Evolutionary conservation across 495 filamentous ascomycete species (phyloP).

Genomic region (Staphylotrichum longicolle): DNA sequence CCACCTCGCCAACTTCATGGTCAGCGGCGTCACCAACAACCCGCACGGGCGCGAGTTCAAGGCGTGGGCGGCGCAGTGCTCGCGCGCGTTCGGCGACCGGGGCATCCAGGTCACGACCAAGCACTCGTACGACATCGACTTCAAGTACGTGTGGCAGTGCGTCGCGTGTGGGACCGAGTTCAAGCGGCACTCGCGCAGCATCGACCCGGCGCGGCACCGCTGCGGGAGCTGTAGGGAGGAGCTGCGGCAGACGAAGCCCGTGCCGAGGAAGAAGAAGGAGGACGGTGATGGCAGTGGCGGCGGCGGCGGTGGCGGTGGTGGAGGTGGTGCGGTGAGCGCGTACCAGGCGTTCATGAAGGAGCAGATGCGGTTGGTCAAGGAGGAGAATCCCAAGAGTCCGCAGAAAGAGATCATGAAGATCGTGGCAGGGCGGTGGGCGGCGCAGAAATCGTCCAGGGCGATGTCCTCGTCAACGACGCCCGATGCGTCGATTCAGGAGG

Average conservation of each 20-base stretch:
- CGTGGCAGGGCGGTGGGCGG: conserved; percentile 50
- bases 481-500: conserved; percentile 10
- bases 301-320: background rate
- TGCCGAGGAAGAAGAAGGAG: conserved; percentile 51
- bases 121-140: conserved; percentile 82
- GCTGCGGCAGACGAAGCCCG: conserved; percentile 76
- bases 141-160: conserved; percentile 87
- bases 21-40: conserved; percentile 62
- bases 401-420: conserved; percentile 66
- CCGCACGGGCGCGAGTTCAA: conserved; percentile 87
- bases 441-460: conserved; percentile 22
- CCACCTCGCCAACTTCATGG: conserved; percentile 85
- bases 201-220: conserved; percentile 60
- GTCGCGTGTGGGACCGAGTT: conserved; percentile 62
- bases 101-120: conserved; percentile 76
- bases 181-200: conserved; percentile 78
- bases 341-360: conserved; percentile 70
- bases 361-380: conserved; percentile 56
- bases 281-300: background rate
- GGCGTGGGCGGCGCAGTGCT: conserved; percentile 53
- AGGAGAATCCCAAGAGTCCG: conserved; percentile 49
- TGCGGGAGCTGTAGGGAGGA: conserved; percentile 69
- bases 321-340: conserved; percentile 34
- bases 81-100: conserved; percentile 40
- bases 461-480: conserved; percentile 14